Evolutionary conservation across 1,139 yeast genomes (phyloP), one percentile per base, ranked within the genome.

Genomic region (Hemisphaericaspora subhashii): DNA sequence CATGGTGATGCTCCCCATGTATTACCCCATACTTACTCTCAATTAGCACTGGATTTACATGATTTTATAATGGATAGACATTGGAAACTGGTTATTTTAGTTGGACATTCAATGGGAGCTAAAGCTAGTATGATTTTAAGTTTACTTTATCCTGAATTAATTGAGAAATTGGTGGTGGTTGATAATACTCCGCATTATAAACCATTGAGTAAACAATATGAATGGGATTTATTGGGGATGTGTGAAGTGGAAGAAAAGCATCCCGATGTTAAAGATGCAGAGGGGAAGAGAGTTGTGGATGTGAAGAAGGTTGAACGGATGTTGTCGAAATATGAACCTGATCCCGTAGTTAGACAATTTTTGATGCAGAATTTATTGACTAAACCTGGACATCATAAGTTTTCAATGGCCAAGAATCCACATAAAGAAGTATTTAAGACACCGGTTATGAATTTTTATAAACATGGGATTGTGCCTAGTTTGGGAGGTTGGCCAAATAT

Each of bases 51-150:
- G 3, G 84, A 79, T 48, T 62, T 77, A 12, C 53, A 62, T 12
- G 46, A 52, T 24, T 66, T 67, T 38, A 42, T 46, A 2, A 43
- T 74, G 11, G 50, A 52, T 17, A 55, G 60, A 12, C 41, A 51
- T 1, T 56, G 63, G 51, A 38, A 45, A 4, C 49, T 56, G 23
- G 64, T 62, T 11, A 58, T 67, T 10, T 44, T 75, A 18, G 65
- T 71, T 8, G 82, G 82, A 0, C 79, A 76, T 48, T 73, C 77
- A 18, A 66, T 77, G 68, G 82, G 82, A 0, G 81, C 79, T 6
- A 76, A 76, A 43, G 69, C 70, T 5, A 69, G 77, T 5, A 74
- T 76, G 79, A 42, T 72, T 38, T 64, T 69, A 3, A 62, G 71
- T 4, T 54, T 76, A 31, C 48, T 56, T 33, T 50, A 56, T 34